Base-by-base conservation (phyloP, 2,329 filamentous ascomycete species). In the Phaeosphaeria sp. region DNA sequence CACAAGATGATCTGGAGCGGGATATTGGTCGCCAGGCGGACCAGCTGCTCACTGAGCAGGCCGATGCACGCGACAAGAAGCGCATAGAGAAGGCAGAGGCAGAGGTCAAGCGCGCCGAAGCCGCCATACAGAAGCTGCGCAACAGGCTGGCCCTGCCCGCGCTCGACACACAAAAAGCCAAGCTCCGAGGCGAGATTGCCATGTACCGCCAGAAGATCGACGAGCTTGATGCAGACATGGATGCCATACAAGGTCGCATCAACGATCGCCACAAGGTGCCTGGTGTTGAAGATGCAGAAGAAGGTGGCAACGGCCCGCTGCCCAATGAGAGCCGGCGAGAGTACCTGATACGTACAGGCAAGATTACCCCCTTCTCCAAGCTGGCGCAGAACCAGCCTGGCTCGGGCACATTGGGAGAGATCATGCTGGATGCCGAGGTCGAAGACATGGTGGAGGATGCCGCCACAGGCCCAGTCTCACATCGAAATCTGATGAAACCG, bases 311-410 rank as follows among this genome's bases (percentile, higher is more conserved):
- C 52, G 83, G 84, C 57, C 87, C 86, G 53, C 78, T 94, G 55
- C 88, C 91, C 1, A 91, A 91, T 59, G 95, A 98, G 79, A 92
- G 86, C 22, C 88, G 92, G 59, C 87, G 93, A 50, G 93, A 97
- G 47, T 99, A 91, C 73, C 85, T 99, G 47, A 95, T 99, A 49
- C 88, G 95, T 25, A 99, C 94, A 0, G 95, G 95, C 60, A 98
- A 98, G 79, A 98, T 99, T 66, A 99, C 95, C 0, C 95, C 95
- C 0, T 99, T 99, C 71, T 91, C 93, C 7, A 91, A 89, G 62
- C 85, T 96, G 67, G 87, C 86, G 15, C 83, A 86, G n/a, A 80
- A 88, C 1, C 81, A 86, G 25, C 87, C 85, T 2, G 83, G 88
- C 2, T 83, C 89, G 46, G 89, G 89, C 1, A 89, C 89, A 58